Base-by-base conservation (phyloP, 1,284 basidiomycete species). In the Trichosporon sp. region DNA sequence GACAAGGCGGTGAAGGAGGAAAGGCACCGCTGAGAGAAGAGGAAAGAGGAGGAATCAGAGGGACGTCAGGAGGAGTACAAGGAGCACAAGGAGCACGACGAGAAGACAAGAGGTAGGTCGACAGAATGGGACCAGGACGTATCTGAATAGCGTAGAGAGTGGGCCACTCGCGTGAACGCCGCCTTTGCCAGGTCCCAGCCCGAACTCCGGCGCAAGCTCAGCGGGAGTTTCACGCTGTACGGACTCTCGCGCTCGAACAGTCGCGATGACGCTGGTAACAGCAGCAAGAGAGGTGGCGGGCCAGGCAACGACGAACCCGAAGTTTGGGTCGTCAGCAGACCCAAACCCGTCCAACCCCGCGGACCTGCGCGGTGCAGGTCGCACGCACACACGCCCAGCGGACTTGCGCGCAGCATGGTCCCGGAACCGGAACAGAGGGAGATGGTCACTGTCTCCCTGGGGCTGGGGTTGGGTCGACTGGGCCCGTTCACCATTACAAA, bases 111-210 rank as follows among this genome's bases (percentile, higher is more conserved):
- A 54, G 21, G 51, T 54, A 21, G 26, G 51, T 54, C 19, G 51
- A 26, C 19, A 48, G 6, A 19, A 26, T 26, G 26, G 5, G 51
- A 26, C 14, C 51, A 54, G 51, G 51, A 11, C 51, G 19, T 54
- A 54, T 21, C 51, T 26, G n/a, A 54, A 54, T 26, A 54, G 51
- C 51, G 51, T 19, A 54, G 51, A 26, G 51, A 54, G 51, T 54
- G 51, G 51, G 51, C 51, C 19, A 16, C n/a, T 2, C 51, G 51
- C 4, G 51, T 54, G 6, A 54, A 54, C 51, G 19, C 14, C 7
- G 51, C 51, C 2, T 5, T 16, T 4, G 51, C 51, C 51, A 2
- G 4, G 51, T 16, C 19, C 19, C 51, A 16, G 1, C 19, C 51
- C 51, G 51, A 26, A 26, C 43, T 54, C 51, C 51, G 51, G 19